phyloP scores from a whole-genome alignment of 192 early-diverging fungal genomes.

The Gonapodya prolifera region DNA sequence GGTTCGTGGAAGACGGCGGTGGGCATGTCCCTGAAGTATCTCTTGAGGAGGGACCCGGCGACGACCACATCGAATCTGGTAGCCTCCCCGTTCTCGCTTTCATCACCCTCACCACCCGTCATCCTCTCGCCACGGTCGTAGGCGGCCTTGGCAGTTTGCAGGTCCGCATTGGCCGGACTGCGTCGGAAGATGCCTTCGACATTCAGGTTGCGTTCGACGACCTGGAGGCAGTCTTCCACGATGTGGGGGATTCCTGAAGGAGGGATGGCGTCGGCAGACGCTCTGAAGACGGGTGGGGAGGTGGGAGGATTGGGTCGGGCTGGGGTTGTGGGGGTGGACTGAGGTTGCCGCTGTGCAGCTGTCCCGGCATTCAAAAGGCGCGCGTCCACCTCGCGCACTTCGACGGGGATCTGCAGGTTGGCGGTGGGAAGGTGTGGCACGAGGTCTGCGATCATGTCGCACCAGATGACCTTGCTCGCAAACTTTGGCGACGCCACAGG shows the following conservation, averaged over 20 bases:
- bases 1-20: background rate
- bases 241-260: background rate
- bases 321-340: background rate
- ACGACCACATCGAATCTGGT: background rate
- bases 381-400: background rate
- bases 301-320: background rate
- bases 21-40: background rate
- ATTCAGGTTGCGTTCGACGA: background rate
- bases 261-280: background rate
- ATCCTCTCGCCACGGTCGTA: background rate
- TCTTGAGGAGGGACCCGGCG: background rate
- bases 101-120: background rate
- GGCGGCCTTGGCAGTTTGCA: background rate
- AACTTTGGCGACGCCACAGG: background rate
- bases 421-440: background rate
- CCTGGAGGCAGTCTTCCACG: background rate
- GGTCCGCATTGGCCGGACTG: background rate
- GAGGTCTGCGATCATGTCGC: background rate
- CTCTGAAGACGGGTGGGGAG: background rate
- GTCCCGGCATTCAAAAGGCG: background rate
- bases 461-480: constrained; percentile 1
- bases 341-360: background rate
- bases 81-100: background rate
- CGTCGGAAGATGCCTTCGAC: background rate
- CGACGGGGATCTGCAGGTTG: background rate